These are phyloP conservation scores for Selaginella moellendorffii DNA, from an alignment of 75 land plant genomes.

Conservation along the genomic window DNA sequence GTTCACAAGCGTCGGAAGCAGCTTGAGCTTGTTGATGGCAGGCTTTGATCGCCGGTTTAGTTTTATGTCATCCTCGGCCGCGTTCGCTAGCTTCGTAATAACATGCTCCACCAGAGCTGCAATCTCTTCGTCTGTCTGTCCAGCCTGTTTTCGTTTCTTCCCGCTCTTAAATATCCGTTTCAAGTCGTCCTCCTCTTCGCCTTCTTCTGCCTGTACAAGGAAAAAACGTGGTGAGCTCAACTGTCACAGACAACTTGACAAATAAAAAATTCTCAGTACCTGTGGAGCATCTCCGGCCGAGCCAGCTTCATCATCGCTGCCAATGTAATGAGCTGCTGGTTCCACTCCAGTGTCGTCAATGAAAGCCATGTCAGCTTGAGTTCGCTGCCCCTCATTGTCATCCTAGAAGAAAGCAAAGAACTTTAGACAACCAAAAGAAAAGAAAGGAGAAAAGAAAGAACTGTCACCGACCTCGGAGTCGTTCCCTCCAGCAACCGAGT, in stretches of 20 bases:
- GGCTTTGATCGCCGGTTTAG: slow-evolving; percentile 71
- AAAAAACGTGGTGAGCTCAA: not conserved
- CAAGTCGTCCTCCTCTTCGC: slow-evolving; percentile 60
- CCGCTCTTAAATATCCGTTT: slow-evolving; percentile 53
- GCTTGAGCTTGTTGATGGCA: slow-evolving; percentile 82
- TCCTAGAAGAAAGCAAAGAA: slow-evolving; percentile 32
- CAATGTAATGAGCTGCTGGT: slow-evolving; percentile 45
- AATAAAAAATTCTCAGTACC: slow-evolving; percentile 24
- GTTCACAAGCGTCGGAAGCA: slow-evolving; percentile 59
- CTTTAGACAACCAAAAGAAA: not conserved
- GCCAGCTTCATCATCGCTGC: slow-evolving; percentile 55
- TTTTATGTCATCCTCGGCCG: slow-evolving; percentile 90
- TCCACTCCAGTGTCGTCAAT: slow-evolving; percentile 96
- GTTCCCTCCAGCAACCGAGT: slow-evolving; percentile 49
- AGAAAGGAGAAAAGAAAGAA: not conserved
- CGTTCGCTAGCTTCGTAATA: slow-evolving; percentile 84
- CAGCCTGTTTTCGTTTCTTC: slow-evolving; percentile 75
- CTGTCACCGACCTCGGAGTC: slow-evolving; percentile 67
- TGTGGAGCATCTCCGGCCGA: slow-evolving; percentile 64
- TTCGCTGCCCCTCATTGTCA: slow-evolving; percentile 66
- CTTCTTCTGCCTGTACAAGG: slow-evolving; percentile 58
- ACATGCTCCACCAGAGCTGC: slow-evolving; percentile 77
- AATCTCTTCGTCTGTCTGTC: slow-evolving; percentile 69
- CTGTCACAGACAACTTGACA: not conserved
- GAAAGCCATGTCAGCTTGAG: slow-evolving; percentile 70